Evolutionary conservation across 2,329 filamentous ascomycete species (phyloP).

Genomic region (Parascedosporium putredinis): DNA sequence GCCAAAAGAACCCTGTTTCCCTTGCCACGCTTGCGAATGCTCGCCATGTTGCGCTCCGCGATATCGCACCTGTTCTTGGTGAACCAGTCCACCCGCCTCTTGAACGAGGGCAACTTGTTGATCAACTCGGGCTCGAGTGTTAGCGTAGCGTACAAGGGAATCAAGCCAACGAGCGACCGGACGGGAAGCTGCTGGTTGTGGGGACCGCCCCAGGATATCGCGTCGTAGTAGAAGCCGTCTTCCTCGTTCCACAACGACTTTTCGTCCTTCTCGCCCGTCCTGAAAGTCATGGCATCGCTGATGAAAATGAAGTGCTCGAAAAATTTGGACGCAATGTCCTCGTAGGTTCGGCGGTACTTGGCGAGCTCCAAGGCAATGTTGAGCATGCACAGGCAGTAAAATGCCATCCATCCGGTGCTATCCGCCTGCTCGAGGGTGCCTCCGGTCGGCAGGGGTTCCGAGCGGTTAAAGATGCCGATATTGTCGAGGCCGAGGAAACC

Average conservation of each 20-base stretch:
- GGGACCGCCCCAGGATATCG: slow-evolving; percentile 89
- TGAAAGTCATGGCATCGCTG: slow-evolving; percentile 92
- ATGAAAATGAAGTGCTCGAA: slow-evolving; percentile 98
- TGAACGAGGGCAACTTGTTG: slow-evolving; percentile 85
- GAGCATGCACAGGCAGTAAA: slow-evolving; percentile 92
- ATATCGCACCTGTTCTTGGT: slow-evolving; percentile 78
- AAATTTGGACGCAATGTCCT: slow-evolving; percentile 96
- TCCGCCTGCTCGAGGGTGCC: slow-evolving; percentile 93
- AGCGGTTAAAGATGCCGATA: slow-evolving; percentile 94
- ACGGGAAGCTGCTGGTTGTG: slow-evolving; percentile 90
- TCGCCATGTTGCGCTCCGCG: slow-evolving; percentile 88
- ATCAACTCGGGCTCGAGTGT: slow-evolving; percentile 91
- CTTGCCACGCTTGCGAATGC: slow-evolving; percentile 82
- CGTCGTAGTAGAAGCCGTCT: slow-evolving; percentile 97
- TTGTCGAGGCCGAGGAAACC: slow-evolving; percentile 94
- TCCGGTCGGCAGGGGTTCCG: slow-evolving; percentile 85
- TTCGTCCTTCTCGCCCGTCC: slow-evolving; percentile 56
- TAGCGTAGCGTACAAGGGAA: slow-evolving; percentile 83
- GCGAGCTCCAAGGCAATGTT: slow-evolving; percentile 93
- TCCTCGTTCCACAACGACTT: slow-evolving; percentile 92
- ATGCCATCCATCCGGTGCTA: slow-evolving; percentile 98
- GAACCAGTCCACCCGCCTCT: slow-evolving; percentile 90
- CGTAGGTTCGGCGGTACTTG: slow-evolving; percentile 89
- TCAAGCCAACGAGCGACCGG: slow-evolving; percentile 82
- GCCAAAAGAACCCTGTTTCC: slow-evolving; percentile 79